These are phyloP conservation scores for Lodderomyces metapsilosis DNA, from an alignment of 1,139 yeast species.

Conservation along the genomic window DNA sequence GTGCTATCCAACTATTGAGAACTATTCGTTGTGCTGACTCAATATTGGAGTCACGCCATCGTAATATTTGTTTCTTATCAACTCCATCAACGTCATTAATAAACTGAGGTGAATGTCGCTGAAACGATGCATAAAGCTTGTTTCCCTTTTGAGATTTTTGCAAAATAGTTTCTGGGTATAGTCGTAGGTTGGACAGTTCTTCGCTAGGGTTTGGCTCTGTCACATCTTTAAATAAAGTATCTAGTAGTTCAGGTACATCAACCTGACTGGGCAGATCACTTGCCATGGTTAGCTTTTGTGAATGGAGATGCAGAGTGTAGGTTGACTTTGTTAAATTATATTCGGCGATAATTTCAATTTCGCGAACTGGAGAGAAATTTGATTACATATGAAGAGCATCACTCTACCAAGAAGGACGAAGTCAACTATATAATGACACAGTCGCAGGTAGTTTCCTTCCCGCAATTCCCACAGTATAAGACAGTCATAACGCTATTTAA, in stretches of 20 bases:
- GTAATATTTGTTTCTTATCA: constrained; percentile 20
- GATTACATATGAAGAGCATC: no score
- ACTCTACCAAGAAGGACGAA: neutral
- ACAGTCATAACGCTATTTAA: constrained; percentile 26
- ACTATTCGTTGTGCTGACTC: constrained; percentile 28
- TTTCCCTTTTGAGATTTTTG: constrained; percentile 33
- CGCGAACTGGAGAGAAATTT: neutral
- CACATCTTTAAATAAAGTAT: constrained; percentile 8
- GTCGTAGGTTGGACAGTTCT: constrained; percentile 4
- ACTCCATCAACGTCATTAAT: constrained; percentile 17
- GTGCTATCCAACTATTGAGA: constrained; percentile 28
- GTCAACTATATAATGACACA: neutral
- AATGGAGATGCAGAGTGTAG: no score
- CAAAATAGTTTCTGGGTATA: constrained; percentile 37
- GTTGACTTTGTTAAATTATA: neutral
- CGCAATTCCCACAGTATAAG: constrained; percentile 31
- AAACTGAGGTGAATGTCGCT: constrained; percentile 37
- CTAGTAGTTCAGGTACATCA: constrained; percentile 6
- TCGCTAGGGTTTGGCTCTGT: neutral
- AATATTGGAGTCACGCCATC: constrained; percentile 35
- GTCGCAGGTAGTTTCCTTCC: constrained; percentile 20
- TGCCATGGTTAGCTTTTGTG: neutral
- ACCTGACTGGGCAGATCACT: constrained; percentile 4
- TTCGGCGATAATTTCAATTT: neutral
- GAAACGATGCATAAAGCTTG: constrained; percentile 33